Conservation (phyloP, 106 monocot species). For the Allium cepa region DNA sequence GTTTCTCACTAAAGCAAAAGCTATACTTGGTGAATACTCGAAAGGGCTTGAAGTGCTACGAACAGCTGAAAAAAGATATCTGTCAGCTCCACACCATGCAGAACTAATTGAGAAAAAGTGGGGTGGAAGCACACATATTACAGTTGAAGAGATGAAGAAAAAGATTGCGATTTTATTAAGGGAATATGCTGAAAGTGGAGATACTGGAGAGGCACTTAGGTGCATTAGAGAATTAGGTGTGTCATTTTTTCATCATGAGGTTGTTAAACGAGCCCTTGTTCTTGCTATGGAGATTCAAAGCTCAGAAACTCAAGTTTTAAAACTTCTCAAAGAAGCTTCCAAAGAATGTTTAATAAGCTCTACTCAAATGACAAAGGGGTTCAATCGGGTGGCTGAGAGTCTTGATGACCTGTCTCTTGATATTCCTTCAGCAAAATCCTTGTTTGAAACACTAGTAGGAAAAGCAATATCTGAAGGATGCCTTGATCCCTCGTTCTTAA, state of each 20-base stretch:
- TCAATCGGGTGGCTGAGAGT: constrained; percentile 52
- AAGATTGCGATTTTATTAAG: constrained; percentile 61
- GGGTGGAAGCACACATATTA: constrained; percentile 68
- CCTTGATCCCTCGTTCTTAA: constrained; percentile 47
- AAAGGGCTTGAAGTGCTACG: constrained; percentile 55
- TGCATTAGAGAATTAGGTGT: constrained; percentile 77
- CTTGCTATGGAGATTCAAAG: constrained; percentile 51
- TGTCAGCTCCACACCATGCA: constrained; percentile 83
- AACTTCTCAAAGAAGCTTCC: constrained; percentile 52
- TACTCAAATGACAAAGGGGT: constrained; percentile 84
- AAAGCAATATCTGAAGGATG: constrained; percentile 64
- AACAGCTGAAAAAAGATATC: constrained; percentile 68
- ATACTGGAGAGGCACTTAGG: constrained; percentile 61
- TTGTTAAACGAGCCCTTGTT: constrained; percentile 68
- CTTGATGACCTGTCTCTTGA: constrained; percentile 78
- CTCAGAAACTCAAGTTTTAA: constrained; percentile 40
- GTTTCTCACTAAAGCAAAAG: constrained; percentile 47
- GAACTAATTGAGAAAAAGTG: constrained; percentile 65
- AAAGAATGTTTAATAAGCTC: constrained; percentile 72
- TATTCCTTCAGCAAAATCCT: constrained; percentile 60
- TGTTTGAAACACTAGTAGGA: constrained; percentile 32
- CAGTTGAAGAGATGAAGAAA: constrained; percentile 76
- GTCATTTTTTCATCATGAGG: constrained; percentile 83
- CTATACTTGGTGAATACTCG: constrained; percentile 31
- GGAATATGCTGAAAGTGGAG: constrained; percentile 67